Percentiles rank a stretch among this genome's conserved stretches.
Evolutionary conservation across 1,284 basidiomycete species (phyloP).

Genomic region (Lentinula novae-zelandiae): DNA sequence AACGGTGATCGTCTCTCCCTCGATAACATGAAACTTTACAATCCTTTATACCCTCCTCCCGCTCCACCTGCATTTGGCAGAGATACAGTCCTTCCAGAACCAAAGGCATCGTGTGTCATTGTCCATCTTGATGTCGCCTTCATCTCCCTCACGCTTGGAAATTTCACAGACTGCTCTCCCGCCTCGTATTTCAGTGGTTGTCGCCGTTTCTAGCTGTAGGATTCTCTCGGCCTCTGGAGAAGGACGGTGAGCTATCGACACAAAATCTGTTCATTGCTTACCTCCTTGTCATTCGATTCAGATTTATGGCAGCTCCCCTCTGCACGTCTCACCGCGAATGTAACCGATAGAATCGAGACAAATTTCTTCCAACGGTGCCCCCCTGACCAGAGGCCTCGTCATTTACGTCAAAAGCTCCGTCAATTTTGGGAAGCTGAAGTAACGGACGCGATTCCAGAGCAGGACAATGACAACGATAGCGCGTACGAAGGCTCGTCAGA

Average conservation of each 20-base stretch:
- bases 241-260: slow-evolving; percentile 41
- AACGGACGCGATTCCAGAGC: not conserved
- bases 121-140: not conserved
- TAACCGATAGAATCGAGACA: slow-evolving; percentile 39
- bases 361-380: slow-evolving; percentile 48
- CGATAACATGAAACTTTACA: not conserved
- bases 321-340: slow-evolving; percentile 30
- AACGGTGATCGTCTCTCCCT: too few relatives aligned
- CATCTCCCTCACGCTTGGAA: not conserved
- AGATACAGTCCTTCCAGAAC: slow-evolving; percentile 38
- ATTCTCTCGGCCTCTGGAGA: slow-evolving; percentile 50
- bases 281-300: slow-evolving; percentile 20
- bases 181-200: slow-evolving; percentile 48
- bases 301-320: slow-evolving; percentile 52
- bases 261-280: not conserved
- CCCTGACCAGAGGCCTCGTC: slow-evolving; percentile 41
- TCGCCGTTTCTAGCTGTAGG: slow-evolving; percentile 50
- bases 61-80: slow-evolving; percentile 40
- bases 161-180: slow-evolving; percentile 35
- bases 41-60: slow-evolving; percentile 32
- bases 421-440: slow-evolving; percentile 4
- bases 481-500: not conserved
- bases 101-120: slow-evolving; percentile 32
- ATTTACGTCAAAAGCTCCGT: slow-evolving; percentile 19
- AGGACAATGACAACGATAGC: not conserved